Percentiles rank a stretch among this genome's conserved stretches.
Evolutionary conservation across 805 yeast genomes (phyloP).

Genomic region (Nematodospora valgi): DNA sequence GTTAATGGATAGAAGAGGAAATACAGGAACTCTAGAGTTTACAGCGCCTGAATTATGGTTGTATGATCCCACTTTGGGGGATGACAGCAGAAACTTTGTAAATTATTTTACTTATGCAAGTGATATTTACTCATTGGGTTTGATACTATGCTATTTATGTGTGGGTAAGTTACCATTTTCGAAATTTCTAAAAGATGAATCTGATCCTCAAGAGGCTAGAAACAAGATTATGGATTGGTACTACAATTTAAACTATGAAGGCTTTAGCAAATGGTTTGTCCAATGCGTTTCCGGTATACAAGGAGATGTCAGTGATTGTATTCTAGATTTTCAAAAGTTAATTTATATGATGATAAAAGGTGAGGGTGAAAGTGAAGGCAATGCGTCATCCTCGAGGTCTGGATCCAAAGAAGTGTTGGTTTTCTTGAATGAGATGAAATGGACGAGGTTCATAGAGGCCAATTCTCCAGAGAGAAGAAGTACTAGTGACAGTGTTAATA

Average conservation of each 20-base stretch:
- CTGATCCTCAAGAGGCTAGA: constrained; percentile 29
- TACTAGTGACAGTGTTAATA: neutral
- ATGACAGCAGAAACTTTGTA: constrained; percentile 34
- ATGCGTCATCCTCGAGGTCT: constrained; percentile 6
- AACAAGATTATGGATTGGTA: constrained; percentile 30
- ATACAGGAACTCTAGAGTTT: constrained; percentile 84
- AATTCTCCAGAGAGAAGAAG: neutral
- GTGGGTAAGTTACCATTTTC: constrained; percentile 66
- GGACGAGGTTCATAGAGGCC: constrained; percentile 9
- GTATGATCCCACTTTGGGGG: constrained; percentile 17
- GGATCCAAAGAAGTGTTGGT: constrained; percentile 17
- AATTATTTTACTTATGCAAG: constrained; percentile 65
- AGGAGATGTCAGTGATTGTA: constrained; percentile 1
- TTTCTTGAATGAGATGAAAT: constrained; percentile 20
- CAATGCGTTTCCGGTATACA: neutral
- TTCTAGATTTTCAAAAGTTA: constrained; percentile 15
- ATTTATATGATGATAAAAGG: constrained; percentile 33
- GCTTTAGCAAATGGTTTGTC: constrained; percentile 27
- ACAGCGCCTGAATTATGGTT: constrained; percentile 80
- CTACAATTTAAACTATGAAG: constrained; percentile 13
- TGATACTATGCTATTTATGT: constrained; percentile 74
- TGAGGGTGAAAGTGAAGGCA: constrained; percentile 6
- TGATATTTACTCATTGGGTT: constrained; percentile 80
- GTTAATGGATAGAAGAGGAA: constrained; percentile 60
- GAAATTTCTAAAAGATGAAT: constrained; percentile 13